Evolutionary conservation across 805 yeast genomes (phyloP), one percentile per base, ranked within the genome.

Genomic region (Teunomyces pallodes): DNA sequence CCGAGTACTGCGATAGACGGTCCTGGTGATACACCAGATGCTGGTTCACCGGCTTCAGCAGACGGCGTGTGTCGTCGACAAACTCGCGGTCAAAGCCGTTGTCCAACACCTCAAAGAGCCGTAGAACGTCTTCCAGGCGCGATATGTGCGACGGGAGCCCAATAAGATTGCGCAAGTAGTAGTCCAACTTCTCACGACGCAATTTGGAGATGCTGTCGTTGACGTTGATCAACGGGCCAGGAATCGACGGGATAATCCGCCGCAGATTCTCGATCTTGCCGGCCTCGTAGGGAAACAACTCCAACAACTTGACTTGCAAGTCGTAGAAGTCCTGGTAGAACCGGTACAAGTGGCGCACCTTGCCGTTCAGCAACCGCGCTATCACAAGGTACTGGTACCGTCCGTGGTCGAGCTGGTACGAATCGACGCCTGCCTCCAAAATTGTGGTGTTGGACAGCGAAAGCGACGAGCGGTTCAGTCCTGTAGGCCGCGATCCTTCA

Each of bases 301-400:
- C 94, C 44, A 92, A 74, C 44, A 94, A 72, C 52, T 78, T 81
- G 45, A 90, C 90, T 64, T 94, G 99, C 62, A 91, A 80, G 64
- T 94, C 96, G 66, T 91, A 94, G 63, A 94, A 94, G 69, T 94
- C 99, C 65, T 92, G 97, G 68, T 94, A 94, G 68, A 80, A 91
- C 50, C 99, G 78, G 66, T 94, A 90, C 53, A 94, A 72, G 50
- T 82, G 81, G 49, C 97, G 76, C 16, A 68, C 64, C 45, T 76
- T 75, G n/a, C 92, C 94, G 61, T 84, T 82, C 13, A 84, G 76
- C 54, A 89, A 67, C 48, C 79, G 75, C 24, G 87, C 89, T 30
- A 78, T 72, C 3, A 92, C 80, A 48, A 88, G 77, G 68, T 87
- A 92, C 89, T 96, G 92, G 67, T 88, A 92, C 52, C 95, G 80